Conservation (phyloP, 2,329 filamentous ascomycete genomes). For the Fusarium verticillioides region DNA sequence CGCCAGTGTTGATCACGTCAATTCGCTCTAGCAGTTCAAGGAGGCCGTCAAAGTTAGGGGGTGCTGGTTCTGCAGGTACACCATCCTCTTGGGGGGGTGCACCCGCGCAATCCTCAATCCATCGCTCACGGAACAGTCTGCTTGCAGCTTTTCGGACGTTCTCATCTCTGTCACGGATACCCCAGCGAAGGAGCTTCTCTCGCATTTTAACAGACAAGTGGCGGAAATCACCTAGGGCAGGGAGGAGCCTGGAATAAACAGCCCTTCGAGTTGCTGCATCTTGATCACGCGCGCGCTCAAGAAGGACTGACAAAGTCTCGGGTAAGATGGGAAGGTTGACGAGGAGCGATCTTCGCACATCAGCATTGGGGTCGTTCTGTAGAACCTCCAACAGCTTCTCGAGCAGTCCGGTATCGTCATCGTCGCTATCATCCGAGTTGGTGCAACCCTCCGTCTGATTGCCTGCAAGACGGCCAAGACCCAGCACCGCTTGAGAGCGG, state of each 20-base stretch:
- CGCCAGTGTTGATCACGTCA: slow-evolving; percentile 89
- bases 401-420: slow-evolving; percentile 75
- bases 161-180: slow-evolving; percentile 91
- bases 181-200: slow-evolving; percentile 96
- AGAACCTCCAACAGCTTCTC: slow-evolving; percentile 88
- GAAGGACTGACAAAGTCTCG: slow-evolving; percentile 82
- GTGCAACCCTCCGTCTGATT: slow-evolving; percentile 78
- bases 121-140: slow-evolving; percentile 91
- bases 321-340: slow-evolving; percentile 90
- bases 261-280: slow-evolving; percentile 86
- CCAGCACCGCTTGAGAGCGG: slow-evolving; percentile 89
- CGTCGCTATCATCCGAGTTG: slow-evolving; percentile 77
- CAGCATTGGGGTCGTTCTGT: slow-evolving; percentile 93
- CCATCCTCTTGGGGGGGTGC: slow-evolving; percentile 68
- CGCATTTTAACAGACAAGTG: slow-evolving; percentile 93
- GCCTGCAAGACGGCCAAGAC: slow-evolving; percentile 84
- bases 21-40: slow-evolving; percentile 93
- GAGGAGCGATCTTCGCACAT: slow-evolving; percentile 88
- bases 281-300: slow-evolving; percentile 90
- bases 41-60: slow-evolving; percentile 82
- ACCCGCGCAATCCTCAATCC: slow-evolving; percentile 94
- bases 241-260: slow-evolving; percentile 87
- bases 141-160: slow-evolving; percentile 92
- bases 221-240: slow-evolving; percentile 91
- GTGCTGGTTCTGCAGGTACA: slow-evolving; percentile 65